A percentile compares a stretch with the other conserved stretches of the same genome.
phyloP scores from a whole-genome alignment of 768 basidiomycete genomes.

The Boletus rubroflammeus region DNA sequence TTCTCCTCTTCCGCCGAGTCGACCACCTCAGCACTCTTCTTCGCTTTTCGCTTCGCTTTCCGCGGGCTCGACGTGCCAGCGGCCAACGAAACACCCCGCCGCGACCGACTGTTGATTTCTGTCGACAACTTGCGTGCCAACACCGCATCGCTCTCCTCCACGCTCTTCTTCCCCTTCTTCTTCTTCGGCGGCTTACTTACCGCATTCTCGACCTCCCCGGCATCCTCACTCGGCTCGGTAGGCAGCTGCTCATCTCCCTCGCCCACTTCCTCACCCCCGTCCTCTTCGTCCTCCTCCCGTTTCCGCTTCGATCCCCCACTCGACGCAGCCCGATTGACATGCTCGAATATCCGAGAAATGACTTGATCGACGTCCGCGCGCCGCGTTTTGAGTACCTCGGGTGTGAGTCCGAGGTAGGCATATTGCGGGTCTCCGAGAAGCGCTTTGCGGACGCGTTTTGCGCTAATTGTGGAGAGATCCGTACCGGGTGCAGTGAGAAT shows the following conservation, averaged over 20 bases:
- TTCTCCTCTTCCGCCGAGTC: slow-evolving; percentile 51
- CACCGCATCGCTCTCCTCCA: slow-evolving; percentile 63
- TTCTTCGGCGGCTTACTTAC: slow-evolving; percentile 38
- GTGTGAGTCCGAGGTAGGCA: slow-evolving; percentile 46
- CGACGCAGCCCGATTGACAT: slow-evolving; percentile 41
- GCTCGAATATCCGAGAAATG: slow-evolving; percentile 64
- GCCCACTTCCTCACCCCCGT: slow-evolving; percentile 1
- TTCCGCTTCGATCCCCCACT: slow-evolving; percentile 27
- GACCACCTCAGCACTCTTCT: slow-evolving; percentile 51
- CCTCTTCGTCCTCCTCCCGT: slow-evolving; percentile 22
- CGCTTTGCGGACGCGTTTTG: slow-evolving; percentile 84
- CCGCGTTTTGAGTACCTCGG: slow-evolving; percentile 60
- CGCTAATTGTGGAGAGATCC: slow-evolving; percentile 77
- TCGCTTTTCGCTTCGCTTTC: slow-evolving; percentile 41
- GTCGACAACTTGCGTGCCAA: slow-evolving; percentile 67
- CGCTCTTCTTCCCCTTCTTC: slow-evolving; percentile 41
- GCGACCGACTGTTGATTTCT: slow-evolving; percentile 63
- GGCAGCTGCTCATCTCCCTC: slow-evolving; percentile 22
- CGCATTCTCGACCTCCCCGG: slow-evolving; percentile 6
- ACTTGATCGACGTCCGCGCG: slow-evolving; percentile 65
- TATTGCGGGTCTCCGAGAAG: slow-evolving; percentile 41
- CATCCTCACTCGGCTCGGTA: slow-evolving; percentile 11
- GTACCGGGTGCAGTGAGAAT: slow-evolving; percentile 76
- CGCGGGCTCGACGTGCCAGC: slow-evolving; percentile 39
- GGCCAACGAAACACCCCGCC: slow-evolving; percentile 40